Conservation (phyloP, 495 filamentous ascomycete species). For the Aspergillus kassunensis region DNA sequence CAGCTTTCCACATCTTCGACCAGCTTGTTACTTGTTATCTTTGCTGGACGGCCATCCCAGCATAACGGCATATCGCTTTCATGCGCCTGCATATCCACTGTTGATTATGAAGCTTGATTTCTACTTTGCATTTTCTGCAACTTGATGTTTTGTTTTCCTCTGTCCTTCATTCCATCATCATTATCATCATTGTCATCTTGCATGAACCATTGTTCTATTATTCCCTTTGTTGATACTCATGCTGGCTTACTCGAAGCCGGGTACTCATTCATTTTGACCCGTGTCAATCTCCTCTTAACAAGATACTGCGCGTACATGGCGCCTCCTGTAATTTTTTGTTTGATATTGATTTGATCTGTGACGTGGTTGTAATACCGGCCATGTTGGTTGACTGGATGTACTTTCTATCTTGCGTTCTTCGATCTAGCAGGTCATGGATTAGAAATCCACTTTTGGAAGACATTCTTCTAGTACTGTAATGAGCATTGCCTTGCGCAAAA, state of each 20-base stretch:
- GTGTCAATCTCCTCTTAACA: conserved; percentile 20
- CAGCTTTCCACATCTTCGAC: neutral
- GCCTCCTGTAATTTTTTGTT: conserved; percentile 13
- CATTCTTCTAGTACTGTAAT: neutral
- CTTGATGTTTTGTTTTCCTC: conserved; percentile 6
- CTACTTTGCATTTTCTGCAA: conserved; percentile 13
- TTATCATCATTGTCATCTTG: no score
- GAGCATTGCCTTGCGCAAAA: neutral
- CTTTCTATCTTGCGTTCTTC: conserved; percentile 1
- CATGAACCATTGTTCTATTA: conserved; percentile 13
- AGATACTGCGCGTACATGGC: conserved; percentile 7
- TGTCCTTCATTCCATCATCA: conserved; percentile 11
- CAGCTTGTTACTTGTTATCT: neutral
- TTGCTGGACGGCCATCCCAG: conserved; percentile 12
- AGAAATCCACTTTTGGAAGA: conserved; percentile 10
- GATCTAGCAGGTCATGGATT: conserved; percentile 10
- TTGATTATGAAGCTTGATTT: conserved; percentile 16
- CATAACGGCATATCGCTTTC: neutral
- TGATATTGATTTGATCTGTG: conserved; percentile 17
- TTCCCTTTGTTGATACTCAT: conserved; percentile 23
- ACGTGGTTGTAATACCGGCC: conserved; percentile 9
- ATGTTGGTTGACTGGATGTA: conserved; percentile 9
- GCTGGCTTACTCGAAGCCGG: conserved; percentile 9
- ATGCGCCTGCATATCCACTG: conserved; percentile 3
- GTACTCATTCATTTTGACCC: conserved; percentile 20